phyloP scores from a whole-genome alignment of 2,329 filamentous ascomycete species.

The Aspergillus latus region DNA sequence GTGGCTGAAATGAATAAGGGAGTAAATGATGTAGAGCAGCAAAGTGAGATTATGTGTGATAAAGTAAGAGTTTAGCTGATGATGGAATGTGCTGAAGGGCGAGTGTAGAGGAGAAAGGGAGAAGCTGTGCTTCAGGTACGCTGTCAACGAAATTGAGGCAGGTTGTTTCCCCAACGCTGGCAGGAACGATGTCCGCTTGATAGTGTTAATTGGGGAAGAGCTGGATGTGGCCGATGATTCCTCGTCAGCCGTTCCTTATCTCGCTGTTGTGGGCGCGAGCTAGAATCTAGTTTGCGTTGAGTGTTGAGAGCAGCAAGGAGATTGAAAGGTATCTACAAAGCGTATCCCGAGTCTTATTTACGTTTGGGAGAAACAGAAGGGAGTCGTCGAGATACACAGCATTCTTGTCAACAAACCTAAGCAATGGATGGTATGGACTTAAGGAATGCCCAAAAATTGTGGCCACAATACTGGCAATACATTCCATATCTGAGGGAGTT shows the following conservation, averaged over 20 bases:
- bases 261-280: not conserved
- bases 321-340: not conserved
- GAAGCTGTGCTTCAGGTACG: not conserved
- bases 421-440: constrained; percentile 5
- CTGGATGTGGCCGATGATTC: not conserved
- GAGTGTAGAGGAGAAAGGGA: not conserved
- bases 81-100: not conserved
- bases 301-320: not conserved
- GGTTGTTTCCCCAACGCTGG: not conserved
- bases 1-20: not conserved
- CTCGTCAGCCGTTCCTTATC: not conserved
- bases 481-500: not conserved
- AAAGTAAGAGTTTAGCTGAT: not conserved
- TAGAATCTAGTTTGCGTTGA: not conserved
- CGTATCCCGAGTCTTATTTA: constrained; percentile 4
- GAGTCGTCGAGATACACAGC: not conserved
- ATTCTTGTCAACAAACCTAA: constrained; percentile 14
- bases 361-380: constrained; percentile 2
- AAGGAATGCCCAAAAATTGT: constrained; percentile 3
- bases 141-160: not conserved
- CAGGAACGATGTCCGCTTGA: not conserved
- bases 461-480: not conserved
- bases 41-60: not conserved
- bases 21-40: not conserved
- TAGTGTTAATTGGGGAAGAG: not conserved